phyloP scores from a whole-genome alignment of 2,329 filamentous ascomycete genomes.

The Didymella arachidicola region DNA sequence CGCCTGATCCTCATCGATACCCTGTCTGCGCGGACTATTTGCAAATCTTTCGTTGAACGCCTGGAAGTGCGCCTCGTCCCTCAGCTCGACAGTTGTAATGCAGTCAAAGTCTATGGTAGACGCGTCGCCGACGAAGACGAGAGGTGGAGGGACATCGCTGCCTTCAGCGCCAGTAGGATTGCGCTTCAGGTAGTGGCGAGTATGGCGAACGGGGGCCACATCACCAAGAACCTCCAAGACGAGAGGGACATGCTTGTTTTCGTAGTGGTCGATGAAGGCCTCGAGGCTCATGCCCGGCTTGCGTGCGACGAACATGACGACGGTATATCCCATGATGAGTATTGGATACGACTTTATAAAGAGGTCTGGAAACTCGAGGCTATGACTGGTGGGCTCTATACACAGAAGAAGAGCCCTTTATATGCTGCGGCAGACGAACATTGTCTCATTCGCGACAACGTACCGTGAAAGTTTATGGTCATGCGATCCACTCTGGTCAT shows the following conservation, averaged over 20 bases:
- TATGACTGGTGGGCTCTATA: background rate
- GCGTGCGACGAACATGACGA: slow-evolving; percentile 31
- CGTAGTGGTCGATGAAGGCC: slow-evolving; percentile 36
- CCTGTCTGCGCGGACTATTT: slow-evolving; percentile 15
- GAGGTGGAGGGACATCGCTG: slow-evolving; percentile 6
- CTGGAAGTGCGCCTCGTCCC: slow-evolving; percentile 28
- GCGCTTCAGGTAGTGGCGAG: slow-evolving; percentile 34
- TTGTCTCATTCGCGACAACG: background rate
- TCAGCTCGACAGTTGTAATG: slow-evolving; percentile 29
- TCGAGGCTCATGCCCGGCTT: slow-evolving; percentile 27
- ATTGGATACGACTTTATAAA: background rate
- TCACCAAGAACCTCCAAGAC: slow-evolving; percentile 30
- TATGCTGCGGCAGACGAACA: background rate
- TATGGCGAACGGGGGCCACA: slow-evolving; percentile 32
- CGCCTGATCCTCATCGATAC: slow-evolving; percentile 23
- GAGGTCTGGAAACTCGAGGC: background rate
- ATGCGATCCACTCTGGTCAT: background rate
- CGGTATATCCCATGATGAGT: slow-evolving; percentile 28
- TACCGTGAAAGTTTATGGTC: background rate
- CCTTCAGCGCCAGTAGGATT: slow-evolving; percentile 8
- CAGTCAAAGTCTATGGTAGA: slow-evolving; percentile 28
- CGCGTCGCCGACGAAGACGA: slow-evolving; percentile 19
- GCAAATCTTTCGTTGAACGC: slow-evolving; percentile 24
- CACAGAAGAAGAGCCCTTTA: background rate
- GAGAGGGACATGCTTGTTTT: slow-evolving; percentile 34